These are phyloP conservation scores for Populus hybrid DNA, from an alignment of 441 rosid species.

Conservation along the genomic window DNA sequence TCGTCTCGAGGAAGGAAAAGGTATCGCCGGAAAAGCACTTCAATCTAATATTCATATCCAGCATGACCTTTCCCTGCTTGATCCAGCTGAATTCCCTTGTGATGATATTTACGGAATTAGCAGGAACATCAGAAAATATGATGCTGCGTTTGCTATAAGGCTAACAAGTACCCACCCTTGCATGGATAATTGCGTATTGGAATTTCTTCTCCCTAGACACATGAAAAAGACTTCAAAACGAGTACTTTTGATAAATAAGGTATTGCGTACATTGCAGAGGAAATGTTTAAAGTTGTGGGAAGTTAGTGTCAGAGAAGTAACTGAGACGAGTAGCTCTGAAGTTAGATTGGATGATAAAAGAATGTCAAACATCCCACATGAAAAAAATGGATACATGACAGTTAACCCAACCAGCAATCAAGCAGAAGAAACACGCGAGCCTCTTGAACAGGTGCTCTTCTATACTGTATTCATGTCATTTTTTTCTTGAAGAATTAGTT, in stretches of 20 bases:
- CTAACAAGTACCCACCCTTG: not conserved
- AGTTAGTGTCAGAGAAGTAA: rapidly evolving
- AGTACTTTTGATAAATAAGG: not conserved
- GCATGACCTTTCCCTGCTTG: not conserved
- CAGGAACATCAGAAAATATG: rapidly evolving
- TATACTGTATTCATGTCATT: no score
- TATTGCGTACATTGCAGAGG: not conserved
- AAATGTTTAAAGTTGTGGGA: not conserved
- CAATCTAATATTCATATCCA: not conserved
- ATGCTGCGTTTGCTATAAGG: not conserved
- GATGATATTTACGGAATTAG: no score
- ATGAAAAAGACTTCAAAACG: not conserved
- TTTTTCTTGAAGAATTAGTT: no score
- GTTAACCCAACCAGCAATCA: no score
- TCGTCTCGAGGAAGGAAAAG: not conserved
- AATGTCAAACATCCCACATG: not conserved
- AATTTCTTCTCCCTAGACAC: rapidly evolving
- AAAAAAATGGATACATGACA: no score
- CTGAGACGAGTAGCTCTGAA: no score
- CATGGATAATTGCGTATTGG: not conserved
- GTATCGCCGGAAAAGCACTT: not conserved
- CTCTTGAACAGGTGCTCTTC: no score
- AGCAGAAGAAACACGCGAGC: not conserved
- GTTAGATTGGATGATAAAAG: not conserved
- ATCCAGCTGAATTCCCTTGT: not conserved